Evolutionary conservation across 2,329 filamentous ascomycete species (phyloP).

Genomic region (Sarocladium strictum): DNA sequence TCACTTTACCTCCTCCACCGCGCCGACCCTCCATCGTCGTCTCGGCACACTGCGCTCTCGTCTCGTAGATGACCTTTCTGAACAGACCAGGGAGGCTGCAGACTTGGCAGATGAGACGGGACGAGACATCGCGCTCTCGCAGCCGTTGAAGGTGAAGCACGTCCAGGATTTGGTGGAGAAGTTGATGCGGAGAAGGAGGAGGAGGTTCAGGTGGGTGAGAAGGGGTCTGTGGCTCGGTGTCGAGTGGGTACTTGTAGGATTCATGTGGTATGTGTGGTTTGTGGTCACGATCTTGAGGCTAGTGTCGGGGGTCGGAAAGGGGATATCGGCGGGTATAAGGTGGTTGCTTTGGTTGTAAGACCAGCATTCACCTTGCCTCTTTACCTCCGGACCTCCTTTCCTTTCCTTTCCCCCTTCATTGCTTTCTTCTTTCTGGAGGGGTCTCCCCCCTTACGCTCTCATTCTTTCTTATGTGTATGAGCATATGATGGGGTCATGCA

Average conservation of each 20-base stretch:
- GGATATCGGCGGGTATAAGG: conserved; percentile 52
- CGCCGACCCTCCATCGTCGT: conserved; percentile 43
- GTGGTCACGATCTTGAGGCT: conserved; percentile 72
- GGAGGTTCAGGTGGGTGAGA: conserved; percentile 67
- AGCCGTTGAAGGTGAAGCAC: conserved; percentile 74
- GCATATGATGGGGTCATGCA: conserved; percentile 13
- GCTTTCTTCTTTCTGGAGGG: conserved; percentile 10
- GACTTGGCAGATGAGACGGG: conserved; percentile 77
- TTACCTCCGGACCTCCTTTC: conserved; percentile 9
- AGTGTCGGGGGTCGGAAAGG: conserved; percentile 56
- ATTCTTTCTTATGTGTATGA: conserved; percentile 4
- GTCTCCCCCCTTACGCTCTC: too few species aligned
- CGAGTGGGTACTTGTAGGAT: conserved; percentile 80
- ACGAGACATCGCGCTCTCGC: conserved; percentile 67
- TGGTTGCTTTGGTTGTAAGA: conserved; percentile 79
- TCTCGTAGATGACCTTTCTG: conserved; percentile 47
- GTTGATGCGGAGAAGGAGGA: conserved; percentile 62
- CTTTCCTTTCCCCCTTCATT: conserved; percentile 10
- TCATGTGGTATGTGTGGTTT: conserved; percentile 95
- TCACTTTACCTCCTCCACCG: conserved; percentile 50
- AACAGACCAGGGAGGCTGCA: conserved; percentile 59
- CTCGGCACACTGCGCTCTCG: conserved; percentile 42
- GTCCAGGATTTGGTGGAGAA: conserved; percentile 74
- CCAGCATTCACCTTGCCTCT: not conserved
- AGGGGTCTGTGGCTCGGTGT: conserved; percentile 73